Evolutionary conservation across 2,329 filamentous ascomycete genomes (phyloP), one percentile per base, ranked within the genome.

Genomic region (Raffaelea deltoideospora): DNA sequence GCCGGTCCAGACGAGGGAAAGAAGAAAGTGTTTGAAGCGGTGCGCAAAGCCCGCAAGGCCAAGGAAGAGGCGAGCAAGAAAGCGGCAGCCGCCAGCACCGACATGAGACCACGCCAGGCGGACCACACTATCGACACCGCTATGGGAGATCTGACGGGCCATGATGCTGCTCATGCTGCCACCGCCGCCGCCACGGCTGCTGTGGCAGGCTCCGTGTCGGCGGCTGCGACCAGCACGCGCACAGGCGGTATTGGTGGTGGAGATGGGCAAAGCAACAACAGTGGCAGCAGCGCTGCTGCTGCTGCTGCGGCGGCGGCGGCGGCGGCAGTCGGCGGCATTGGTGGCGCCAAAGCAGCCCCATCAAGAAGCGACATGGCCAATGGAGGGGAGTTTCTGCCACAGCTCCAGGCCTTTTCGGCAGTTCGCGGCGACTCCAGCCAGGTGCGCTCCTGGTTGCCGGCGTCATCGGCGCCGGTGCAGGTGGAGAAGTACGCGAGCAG

Each of bases 1-100:
- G 79, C 79, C 3, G 83, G 83, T 1, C 62, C 72, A 2, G 75
- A 82, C 34, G 67, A 72, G 49, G 82, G 80, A 19, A 79, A 80
- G 51, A 71, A 69, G 40, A 58, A 85, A 48, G 84, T 88, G 39
- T 72, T 79, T 39, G 77, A 81, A 35, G 81, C 82, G 17, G 79
- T 88, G 35, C 67, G 68, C 27, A 76, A 85, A 49, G 78, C 79
- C 10, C 69, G 82, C 35, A 76, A 74, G 48, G 63, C 72, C 5
- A 68, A 72, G 45, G 43, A 32, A 2, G 43, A 45, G 20, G 64
- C 69, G 15, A 68, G 67, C 44, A 79, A 76, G 59, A 78, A 76
- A 51, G 71, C 75, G 6, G 66, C 65, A 1, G 41, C 38, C 3
- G 39, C 36, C 8, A 46, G 31, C 26, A 79, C 76, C 29, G 79